Evolutionary conservation across 306 rosid genomes (phyloP).

Genomic region (Quercus cerris): DNA sequence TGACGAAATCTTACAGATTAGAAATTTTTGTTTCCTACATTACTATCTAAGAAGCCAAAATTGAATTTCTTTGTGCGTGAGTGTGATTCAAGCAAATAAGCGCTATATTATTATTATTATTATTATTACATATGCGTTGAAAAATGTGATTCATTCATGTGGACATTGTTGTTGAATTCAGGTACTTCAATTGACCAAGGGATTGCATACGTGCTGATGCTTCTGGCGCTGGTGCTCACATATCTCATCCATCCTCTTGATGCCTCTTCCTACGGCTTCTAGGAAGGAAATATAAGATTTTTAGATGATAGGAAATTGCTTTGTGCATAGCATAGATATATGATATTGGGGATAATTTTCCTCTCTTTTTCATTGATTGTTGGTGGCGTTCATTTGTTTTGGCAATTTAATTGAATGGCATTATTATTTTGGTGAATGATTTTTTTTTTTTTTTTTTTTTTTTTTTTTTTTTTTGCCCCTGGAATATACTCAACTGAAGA

Average conservation of each 20-base stretch:
- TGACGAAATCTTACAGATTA: too few species aligned
- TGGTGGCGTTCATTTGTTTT: not conserved
- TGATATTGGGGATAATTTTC: not conserved
- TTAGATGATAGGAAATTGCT: not conserved
- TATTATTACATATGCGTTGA: too few species aligned
- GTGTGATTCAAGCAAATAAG: too few species aligned
- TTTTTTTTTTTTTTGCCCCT: not conserved
- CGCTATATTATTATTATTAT: too few species aligned
- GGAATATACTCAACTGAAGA: too few species aligned
- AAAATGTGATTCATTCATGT: too few species aligned
- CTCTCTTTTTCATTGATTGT: not conserved
- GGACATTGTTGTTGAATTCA: slow-evolving; percentile 9
- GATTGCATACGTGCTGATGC: slow-evolving; percentile 74
- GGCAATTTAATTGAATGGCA: not conserved
- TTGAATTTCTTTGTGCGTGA: too few species aligned
- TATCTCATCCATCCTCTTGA: slow-evolving; percentile 79
- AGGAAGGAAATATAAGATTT: not conserved
- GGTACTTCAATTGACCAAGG: slow-evolving; percentile 87
- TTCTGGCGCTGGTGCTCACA: slow-evolving; percentile 73
- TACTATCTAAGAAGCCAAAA: too few species aligned
- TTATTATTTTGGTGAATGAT: not conserved
- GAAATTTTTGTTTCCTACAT: too few species aligned
- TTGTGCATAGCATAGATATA: not conserved
- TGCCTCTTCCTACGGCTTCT: slow-evolving; percentile 42
- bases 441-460: not conserved